A percentile compares a stretch with the other conserved stretches of the same genome.
phyloP scores from a whole-genome alignment of 805 yeast species.

The Kuraishia capsulata region DNA sequence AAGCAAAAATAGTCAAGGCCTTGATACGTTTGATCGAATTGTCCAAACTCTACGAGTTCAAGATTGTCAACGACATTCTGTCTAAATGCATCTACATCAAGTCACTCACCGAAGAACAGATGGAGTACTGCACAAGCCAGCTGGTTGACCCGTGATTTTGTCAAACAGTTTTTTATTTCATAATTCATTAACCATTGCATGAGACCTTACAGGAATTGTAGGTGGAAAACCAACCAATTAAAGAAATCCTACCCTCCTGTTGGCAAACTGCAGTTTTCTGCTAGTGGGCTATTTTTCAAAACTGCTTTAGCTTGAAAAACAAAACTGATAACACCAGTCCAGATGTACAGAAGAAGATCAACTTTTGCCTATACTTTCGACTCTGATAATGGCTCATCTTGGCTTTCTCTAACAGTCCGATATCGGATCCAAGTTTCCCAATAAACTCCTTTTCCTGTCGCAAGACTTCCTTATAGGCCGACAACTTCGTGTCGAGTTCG shows the following conservation, averaged over 20 bases:
- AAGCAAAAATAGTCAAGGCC: conserved; percentile 69
- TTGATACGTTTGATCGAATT: conserved; percentile 79
- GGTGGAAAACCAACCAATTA: no score
- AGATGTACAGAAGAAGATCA: neutral
- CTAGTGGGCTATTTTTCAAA: neutral
- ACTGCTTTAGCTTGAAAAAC: no score
- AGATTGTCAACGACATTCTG: conserved; percentile 51
- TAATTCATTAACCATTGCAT: no score
- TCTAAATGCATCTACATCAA: conserved; percentile 80
- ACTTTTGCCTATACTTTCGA: conserved; percentile 1
- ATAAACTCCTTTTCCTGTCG: conserved; percentile 4
- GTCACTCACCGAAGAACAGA: conserved; percentile 65
- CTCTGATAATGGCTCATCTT: conserved; percentile 13
- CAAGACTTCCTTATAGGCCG: conserved; percentile 4
- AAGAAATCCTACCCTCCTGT: no score
- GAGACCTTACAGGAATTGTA: no score
- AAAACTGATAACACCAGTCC: neutral
- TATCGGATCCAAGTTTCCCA: conserved; percentile 16
- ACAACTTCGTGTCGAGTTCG: conserved; percentile 10
- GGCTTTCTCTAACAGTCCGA: conserved; percentile 13
- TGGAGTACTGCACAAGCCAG: conserved; percentile 27
- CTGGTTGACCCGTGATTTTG: conserved; percentile 1
- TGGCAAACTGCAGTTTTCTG: neutral
- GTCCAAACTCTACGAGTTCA: conserved; percentile 58
- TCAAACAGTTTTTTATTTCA: no score